Evolutionary conservation across 257 asterid genomes (phyloP), one percentile per base, ranked within the genome.

Genomic region (Solanum appendiculatum): DNA sequence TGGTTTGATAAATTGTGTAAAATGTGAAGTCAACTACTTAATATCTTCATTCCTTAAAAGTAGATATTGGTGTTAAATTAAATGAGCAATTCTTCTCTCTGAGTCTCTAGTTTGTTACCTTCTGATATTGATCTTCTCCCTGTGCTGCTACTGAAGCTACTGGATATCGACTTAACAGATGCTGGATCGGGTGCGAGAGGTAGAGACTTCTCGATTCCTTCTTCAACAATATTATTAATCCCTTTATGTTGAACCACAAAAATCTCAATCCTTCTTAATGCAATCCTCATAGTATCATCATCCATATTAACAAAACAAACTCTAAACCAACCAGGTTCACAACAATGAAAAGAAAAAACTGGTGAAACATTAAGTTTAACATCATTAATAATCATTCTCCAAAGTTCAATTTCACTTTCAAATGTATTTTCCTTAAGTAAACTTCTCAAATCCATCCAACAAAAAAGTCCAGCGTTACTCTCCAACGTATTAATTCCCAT

Each of bases 281-380:
- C 86, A 63, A 84, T 13, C 86, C 27, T 33, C 86, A 84, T 60
- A 29, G 86, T 84, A 5, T 56, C 58, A 42, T 84, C 86, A 34
- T 84, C 86, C 86, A 84, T 84, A 56, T 60, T 84, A 9, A 77
- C 86, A 42, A 84, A 84, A 42, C 86, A 84, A 20, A 84, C 86
- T n/a, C 86, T 56, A 42, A 84, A 84, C 86, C 86, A 84, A 25
- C 86, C 86, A 2, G 86, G 86, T 54, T 84, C 86, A 5, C 58
- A 60, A 66, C 86, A 84, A 60, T 84, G 86, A 66, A 84, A 84
- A 9, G 86, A 84, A 39, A 58, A 63, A 66, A 77, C 77, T 0
- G 72, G 72, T 23, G 86, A 84, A 34, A 84, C 58, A 42, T 84
- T 84, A 5, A 84, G 77, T 34, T 84, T 84, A 15, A 84, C 86